A percentile compares a stretch with the other conserved stretches of the same genome.
phyloP scores from a whole-genome alignment of 306 rosid species.

The Cucumis cinereus region DNA sequence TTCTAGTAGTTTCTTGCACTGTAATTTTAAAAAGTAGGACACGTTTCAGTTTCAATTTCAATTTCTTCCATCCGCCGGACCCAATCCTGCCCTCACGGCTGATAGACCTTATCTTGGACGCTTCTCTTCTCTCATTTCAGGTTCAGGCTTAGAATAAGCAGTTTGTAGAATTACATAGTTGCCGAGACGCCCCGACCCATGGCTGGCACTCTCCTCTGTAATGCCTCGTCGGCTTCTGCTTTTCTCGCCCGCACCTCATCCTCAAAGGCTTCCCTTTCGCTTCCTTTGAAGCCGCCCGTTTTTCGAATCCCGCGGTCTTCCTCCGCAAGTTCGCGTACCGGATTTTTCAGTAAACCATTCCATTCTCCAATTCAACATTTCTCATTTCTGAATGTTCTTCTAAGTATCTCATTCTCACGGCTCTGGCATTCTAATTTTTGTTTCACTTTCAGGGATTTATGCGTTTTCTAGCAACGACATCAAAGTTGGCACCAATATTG shows the following conservation, averaged over 20 bases:
- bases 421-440: neutral
- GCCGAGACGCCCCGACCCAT: slow-evolving; percentile 1
- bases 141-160: neutral
- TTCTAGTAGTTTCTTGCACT: too few species aligned
- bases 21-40: too few species aligned
- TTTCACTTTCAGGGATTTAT: slow-evolving; percentile 38
- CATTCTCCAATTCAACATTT: neutral
- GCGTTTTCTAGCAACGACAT: slow-evolving; percentile 85
- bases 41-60: too few species aligned
- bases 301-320: slow-evolving; percentile 21
- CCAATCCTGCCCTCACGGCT: too few species aligned
- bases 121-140: neutral
- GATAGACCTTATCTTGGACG: neutral
- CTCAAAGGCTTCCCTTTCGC: slow-evolving; percentile 13
- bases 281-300: slow-evolving; percentile 26
- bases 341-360: slow-evolving; percentile 37
- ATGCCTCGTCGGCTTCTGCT: slow-evolving; percentile 32
- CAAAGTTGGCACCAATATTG: slow-evolving; percentile 67
- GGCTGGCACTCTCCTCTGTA: slow-evolving; percentile 47
- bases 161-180: neutral
- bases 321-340: slow-evolving; percentile 14
- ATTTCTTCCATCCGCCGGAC: too few species aligned
- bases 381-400: neutral
- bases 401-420: too few species aligned
- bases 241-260: slow-evolving; percentile 13